phyloP scores from a whole-genome alignment of 371 early-diverging fungal genomes.

The Mortierella sp. region DNA sequence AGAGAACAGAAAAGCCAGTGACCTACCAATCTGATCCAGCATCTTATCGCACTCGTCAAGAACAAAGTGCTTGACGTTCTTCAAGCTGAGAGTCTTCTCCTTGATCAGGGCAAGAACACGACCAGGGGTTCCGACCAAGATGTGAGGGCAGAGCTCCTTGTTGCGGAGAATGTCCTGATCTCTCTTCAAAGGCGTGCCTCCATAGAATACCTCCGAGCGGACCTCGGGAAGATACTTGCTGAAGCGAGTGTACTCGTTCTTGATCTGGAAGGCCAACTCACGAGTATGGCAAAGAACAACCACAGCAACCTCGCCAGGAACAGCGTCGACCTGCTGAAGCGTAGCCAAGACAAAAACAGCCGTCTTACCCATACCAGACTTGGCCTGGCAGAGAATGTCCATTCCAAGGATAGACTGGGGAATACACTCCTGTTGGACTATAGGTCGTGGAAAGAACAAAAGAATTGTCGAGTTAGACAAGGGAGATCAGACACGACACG shows the following conservation, averaged over 20 bases:
- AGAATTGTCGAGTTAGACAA: not conserved
- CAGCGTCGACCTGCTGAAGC: constrained; percentile 94
- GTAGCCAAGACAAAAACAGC: constrained; percentile 98
- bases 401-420: constrained; percentile 96
- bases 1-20: constrained; percentile 10
- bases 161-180: constrained; percentile 86
- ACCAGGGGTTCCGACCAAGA: constrained; percentile 99
- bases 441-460: constrained; percentile 1
- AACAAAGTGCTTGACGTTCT: constrained; percentile 94
- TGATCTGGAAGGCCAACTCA: constrained; percentile 98
- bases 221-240: constrained; percentile 95
- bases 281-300: constrained; percentile 97
- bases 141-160: constrained; percentile 87
- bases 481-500: not conserved
- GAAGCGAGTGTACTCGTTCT: constrained; percentile 94
- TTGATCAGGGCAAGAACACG: constrained; percentile 91
- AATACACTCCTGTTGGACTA: constrained; percentile 98
- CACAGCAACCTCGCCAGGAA: constrained; percentile 83
- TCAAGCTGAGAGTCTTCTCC: constrained; percentile 82
- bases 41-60: constrained; percentile 99
- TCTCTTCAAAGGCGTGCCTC: constrained; percentile 82
- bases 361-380: constrained; percentile 99
- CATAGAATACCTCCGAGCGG: constrained; percentile 93
- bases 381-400: constrained; percentile 99
- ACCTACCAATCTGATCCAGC: constrained; percentile 88